Conservation (phyloP, 768 basidiomycete genomes). For the Leccinum obscurum region DNA sequence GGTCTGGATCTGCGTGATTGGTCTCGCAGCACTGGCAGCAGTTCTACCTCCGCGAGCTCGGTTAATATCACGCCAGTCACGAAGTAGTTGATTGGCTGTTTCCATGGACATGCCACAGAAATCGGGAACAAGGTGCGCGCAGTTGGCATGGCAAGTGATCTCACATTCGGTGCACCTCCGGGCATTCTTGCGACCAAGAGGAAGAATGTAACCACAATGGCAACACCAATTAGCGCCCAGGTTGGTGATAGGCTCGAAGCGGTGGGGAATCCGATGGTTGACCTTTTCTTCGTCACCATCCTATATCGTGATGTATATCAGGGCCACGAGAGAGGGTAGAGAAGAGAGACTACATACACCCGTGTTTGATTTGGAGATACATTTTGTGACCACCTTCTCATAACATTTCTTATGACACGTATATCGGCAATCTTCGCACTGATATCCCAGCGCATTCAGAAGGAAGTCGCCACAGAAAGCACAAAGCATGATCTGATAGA, state of each 20-base stretch:
- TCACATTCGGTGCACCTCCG: constrained; percentile 95
- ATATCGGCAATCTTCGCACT: constrained; percentile 99
- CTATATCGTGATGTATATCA: constrained; percentile 38
- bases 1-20: constrained; percentile 34
- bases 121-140: constrained; percentile 97
- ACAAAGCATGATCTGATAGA: constrained; percentile 98
- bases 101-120: constrained; percentile 99
- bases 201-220: constrained; percentile 98
- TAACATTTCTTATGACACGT: constrained; percentile 99
- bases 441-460: constrained; percentile 95
- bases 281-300: constrained; percentile 98
- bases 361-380: constrained; percentile 94
- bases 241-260: constrained; percentile 96
- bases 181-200: constrained; percentile 95
- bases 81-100: constrained; percentile 90
- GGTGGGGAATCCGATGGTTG: constrained; percentile 98
- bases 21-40: constrained; percentile 31
- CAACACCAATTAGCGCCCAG: constrained; percentile 99
- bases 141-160: constrained; percentile 96
- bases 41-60: constrained; percentile 54
- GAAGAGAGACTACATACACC: constrained; percentile 59
- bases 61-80: constrained; percentile 92
- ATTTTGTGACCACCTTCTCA: constrained; percentile 98
- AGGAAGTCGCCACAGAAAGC: constrained; percentile 98
- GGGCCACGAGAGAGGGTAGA: constrained; percentile 1